Evolutionary conservation across 2,329 filamentous ascomycete species (phyloP), one percentile per base, ranked within the genome.

Genomic region (Monilinia fructicola): DNA sequence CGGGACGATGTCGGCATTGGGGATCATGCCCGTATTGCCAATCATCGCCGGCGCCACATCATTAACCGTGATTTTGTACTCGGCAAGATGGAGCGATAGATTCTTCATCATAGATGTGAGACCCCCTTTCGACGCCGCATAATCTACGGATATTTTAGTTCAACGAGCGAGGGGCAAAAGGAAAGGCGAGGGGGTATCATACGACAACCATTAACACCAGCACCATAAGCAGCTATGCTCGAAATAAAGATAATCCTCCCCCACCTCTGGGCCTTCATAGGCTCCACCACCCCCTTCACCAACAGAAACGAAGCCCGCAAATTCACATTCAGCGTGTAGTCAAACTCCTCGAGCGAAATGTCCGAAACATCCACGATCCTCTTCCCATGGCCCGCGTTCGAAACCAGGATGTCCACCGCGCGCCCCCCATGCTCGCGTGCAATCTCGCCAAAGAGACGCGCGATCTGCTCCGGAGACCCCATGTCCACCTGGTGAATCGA

Each of bases 311-410:
- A 71, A 18, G 71, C 71, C 44, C 69, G 69, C 44, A 74, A 65
- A 60, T 75, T 75, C 12, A 75, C 59, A 56, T 71, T 70, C 1
- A 74, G 21, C 9, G 73, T 74, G 38, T 74, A 64, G 26, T 75
- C 72, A 23, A 74, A 74, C 64, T 74, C 73, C 31, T 71, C 67
- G 14, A 73, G 48, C 6, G 73, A 67, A 61, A 74, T 74, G 46
- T 74, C 73, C 52, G 67, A 71, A 50, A 74, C 61, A 69, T 74
- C 70, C 6, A 70, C 67, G 66, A 87, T 83, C n/a, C 86, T 81
- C 73, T 86, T 87, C 52, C 87, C 87, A 70, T 88, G 83, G 0
- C 87, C 88, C 1, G 88, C 88, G 72, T 91, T 91, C 12, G 84
- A 85, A 35, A 91, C 76, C 3, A 90, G 78, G 28, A 91, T 89